Evolutionary conservation across 257 asterid genomes (phyloP), one percentile per base, ranked within the genome.

Genomic region (Petunia secreta): DNA sequence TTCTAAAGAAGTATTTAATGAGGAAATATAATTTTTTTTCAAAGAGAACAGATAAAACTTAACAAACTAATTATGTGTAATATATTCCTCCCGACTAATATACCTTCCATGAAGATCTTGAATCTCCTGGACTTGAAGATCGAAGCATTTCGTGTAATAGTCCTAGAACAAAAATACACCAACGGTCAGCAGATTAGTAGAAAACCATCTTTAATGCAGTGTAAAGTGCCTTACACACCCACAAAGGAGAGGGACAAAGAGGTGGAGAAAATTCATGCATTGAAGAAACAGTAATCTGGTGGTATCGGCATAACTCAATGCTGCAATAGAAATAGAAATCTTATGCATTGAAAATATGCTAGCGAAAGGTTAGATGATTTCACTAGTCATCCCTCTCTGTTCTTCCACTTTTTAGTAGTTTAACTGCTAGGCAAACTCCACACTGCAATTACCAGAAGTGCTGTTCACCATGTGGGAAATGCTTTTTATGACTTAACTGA

Each of bases 31-130:
- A 44, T 68, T 25, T 16, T 25, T n/a, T 69, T 69, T 69, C 77
- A 69, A 69, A 54, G 43, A 46, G 8, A 69, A 69, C 50, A 46
- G 67, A 80, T 6, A 78, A 25, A 75, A 75, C 15, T 36, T 54
- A 58, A 57, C 81, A 64, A 67, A 53, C 79, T 80, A 52, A 16
- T 52, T 48, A n/a, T 40, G 36, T 50, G 52, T 63, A 44, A 14
- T 48, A 38, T 64, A 59, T 14, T 46, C n/a, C 57, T 11, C 38
- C 60, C 15, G 63, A 78, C 10, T 75, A 78, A n/a, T 60, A 64
- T 85, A 96, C 99, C 99, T 92, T 96, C 97, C 99, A 96, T 62
- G 94, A 86, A 68, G 98, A 92, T 84, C 87, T 92, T 69, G 96
- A 79, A 76, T 90, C 93, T 71, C 84, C 90, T 53, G 97, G 82